Percentiles rank a stretch among this genome's conserved stretches.
Evolutionary conservation across 2,329 filamentous ascomycete species (phyloP).

Genomic region (Trichoderma endophyticum): DNA sequence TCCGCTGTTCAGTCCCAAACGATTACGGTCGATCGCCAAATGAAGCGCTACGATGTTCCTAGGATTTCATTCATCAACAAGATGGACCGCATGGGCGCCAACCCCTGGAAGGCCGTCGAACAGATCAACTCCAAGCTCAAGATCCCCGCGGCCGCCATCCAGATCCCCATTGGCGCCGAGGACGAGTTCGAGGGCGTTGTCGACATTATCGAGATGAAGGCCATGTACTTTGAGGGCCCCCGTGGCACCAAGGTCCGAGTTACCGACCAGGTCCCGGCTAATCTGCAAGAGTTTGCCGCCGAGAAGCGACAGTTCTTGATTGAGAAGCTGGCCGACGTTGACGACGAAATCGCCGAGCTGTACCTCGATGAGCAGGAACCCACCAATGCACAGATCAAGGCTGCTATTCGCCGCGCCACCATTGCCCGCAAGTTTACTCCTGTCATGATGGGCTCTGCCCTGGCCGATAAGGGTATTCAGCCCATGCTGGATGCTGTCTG

Average conservation of each 20-base stretch:
- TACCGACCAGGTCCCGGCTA: conserved; percentile 78
- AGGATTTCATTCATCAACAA: conserved; percentile 98
- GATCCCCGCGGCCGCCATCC: conserved; percentile 86
- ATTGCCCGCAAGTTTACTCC: conserved; percentile 86
- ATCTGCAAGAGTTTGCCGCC: conserved; percentile 69
- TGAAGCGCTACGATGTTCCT: conserved; percentile 97
- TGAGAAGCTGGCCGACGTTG: conserved; percentile 93
- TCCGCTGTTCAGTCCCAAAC: conserved; percentile 97
- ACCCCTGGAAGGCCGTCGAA: conserved; percentile 95
- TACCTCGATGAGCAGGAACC: conserved; percentile 86
- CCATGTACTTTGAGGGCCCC: conserved; percentile 85
- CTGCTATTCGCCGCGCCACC: conserved; percentile 87
- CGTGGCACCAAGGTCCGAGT: conserved; percentile 74
- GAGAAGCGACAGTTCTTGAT: conserved; percentile 84
- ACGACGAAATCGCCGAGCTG: conserved; percentile 94
- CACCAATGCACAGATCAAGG: conserved; percentile 79
- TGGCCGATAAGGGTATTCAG: conserved; percentile 92
- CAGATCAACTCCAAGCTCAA: conserved; percentile 97
- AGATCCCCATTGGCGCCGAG: conserved; percentile 90
- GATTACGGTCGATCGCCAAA: conserved; percentile 96
- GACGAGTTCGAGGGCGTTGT: conserved; percentile 91
- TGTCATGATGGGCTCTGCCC: conserved; percentile 92
- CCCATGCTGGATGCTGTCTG: conserved; percentile 96
- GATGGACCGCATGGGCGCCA: conserved; percentile 98
- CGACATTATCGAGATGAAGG: conserved; percentile 87